These are phyloP conservation scores for Phytopythium kandeliae DNA, from an alignment of 352 stramenopile genomes.

Conservation along the genomic window DNA sequence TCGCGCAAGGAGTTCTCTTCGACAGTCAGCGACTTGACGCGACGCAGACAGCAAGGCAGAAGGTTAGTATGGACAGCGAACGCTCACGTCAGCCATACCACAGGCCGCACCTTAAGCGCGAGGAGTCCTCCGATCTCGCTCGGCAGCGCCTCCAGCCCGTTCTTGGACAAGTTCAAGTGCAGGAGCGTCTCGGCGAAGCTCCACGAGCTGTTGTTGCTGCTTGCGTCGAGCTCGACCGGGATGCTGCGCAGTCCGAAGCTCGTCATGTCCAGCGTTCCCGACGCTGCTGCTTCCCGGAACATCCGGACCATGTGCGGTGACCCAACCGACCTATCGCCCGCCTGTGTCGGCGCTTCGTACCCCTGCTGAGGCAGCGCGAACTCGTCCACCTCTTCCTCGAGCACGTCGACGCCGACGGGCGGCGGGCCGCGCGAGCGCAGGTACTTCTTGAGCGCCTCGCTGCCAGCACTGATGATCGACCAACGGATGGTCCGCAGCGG, in stretches of 20 bases:
- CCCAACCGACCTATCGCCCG: neutral
- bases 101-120: slow-evolving; percentile 30
- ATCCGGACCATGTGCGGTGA: slow-evolving; percentile 11
- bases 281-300: slow-evolving; percentile 56
- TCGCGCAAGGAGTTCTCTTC: slow-evolving; percentile 62
- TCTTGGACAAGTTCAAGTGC: slow-evolving; percentile 68
- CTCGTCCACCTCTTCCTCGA: slow-evolving; percentile 73
- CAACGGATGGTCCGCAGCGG: slow-evolving; percentile 67
- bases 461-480: slow-evolving; percentile 54
- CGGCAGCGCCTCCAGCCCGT: slow-evolving; percentile 41
- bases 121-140: slow-evolving; percentile 35
- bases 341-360: neutral
- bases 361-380: slow-evolving; percentile 16
- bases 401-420: slow-evolving; percentile 42
- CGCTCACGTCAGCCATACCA: no score
- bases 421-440: slow-evolving; percentile 60
- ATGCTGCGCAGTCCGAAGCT: slow-evolving; percentile 23
- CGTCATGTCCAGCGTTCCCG: slow-evolving; percentile 42
- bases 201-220: slow-evolving; percentile 10
- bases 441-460: slow-evolving; percentile 80
- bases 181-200: slow-evolving; percentile 47
- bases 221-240: slow-evolving; percentile 19
- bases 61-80: neutral
- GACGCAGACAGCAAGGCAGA: neutral
- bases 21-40: slow-evolving; percentile 42